A percentile compares a stretch with the other conserved stretches of the same genome.
Evolutionary conservation across 2,329 filamentous ascomycete species (phyloP).

Genomic region (Xylariaceae sp.): DNA sequence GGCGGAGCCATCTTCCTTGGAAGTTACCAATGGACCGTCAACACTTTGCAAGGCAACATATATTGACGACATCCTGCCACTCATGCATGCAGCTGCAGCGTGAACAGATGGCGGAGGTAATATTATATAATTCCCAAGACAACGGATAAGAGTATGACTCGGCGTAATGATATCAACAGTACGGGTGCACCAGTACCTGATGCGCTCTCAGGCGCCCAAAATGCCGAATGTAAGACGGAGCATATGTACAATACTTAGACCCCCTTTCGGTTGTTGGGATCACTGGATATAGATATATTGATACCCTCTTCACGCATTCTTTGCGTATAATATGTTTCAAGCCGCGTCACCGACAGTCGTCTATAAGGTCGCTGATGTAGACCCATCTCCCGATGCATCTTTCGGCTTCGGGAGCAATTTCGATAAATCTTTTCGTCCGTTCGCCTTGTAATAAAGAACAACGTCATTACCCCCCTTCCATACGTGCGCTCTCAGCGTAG

Average conservation of each 20-base stretch:
- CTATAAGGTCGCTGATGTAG: slow-evolving; percentile 8
- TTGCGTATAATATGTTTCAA: slow-evolving; percentile 6
- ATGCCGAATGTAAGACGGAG: slow-evolving; percentile 1
- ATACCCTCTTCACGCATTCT: slow-evolving; percentile 23
- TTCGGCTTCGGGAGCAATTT: slow-evolving; percentile 30
- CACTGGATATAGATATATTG: slow-evolving; percentile 25
- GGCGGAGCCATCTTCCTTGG: slow-evolving; percentile 93
- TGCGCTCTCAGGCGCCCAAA: slow-evolving; percentile 13
- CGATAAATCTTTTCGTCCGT: slow-evolving; percentile 67
- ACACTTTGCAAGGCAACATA: slow-evolving; percentile 52
- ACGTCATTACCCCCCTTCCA: slow-evolving; percentile 97
- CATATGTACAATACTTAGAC: slow-evolving; percentile 18
- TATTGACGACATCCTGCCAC: slow-evolving; percentile 6
- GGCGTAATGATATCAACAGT: slow-evolving; percentile 8
- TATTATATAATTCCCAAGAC: slow-evolving; percentile 1
- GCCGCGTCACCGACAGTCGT: slow-evolving; percentile 17
- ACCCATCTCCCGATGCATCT: slow-evolving; percentile 17
- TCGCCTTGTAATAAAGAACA: slow-evolving; percentile 82
- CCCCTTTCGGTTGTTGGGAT: slow-evolving; percentile 7
- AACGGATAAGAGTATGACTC: slow-evolving; percentile 1
- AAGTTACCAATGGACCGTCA: slow-evolving; percentile 84
- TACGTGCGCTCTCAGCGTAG: slow-evolving; percentile 82
- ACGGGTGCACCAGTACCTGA: slow-evolving; percentile 5
- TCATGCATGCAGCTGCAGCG: neutral
- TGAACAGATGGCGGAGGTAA: slow-evolving; percentile 1